Base-by-base conservation (phyloP, 2,329 filamentous ascomycete species). In the Catunica adiposa region DNA sequence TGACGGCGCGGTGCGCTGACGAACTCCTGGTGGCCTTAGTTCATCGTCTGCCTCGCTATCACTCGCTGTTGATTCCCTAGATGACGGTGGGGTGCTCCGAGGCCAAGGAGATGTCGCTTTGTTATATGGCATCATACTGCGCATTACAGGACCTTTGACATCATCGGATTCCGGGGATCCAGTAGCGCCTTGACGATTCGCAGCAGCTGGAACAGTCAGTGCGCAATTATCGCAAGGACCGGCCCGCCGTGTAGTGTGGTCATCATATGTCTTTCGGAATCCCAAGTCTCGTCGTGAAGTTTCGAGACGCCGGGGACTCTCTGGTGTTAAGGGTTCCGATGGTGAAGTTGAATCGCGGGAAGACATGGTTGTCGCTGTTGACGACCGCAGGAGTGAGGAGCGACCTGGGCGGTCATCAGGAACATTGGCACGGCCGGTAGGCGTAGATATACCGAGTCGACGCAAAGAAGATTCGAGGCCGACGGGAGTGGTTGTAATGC, bases 211-310 rank as follows among this genome's bases (percentile, higher is more conserved):
- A 6, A 84, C 67, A 0, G 80, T 84, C 62, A 84, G 73, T 57
- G 80, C 80, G 64, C 81, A 84, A 65, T 83, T 84, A 59, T 82
- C 78, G 64, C 81, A 84, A 22, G 80, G 80, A 6, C 75, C 77
- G 54, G 80, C 78, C 57, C 77, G 75, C 64, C 76, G 78, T 46
- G 77, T 81, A 25, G 80, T 79, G n/a, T 76, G 76, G 59, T 82
- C 79, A 61, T 82, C 79, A 60, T 83, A 83, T 0, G 79, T 83
- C 62, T 75, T 74, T 57, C 73, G 72, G 61, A 82, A 83, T 63
- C 74, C 77, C 23, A 78, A 78, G 58, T 82, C 78, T 57, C 74
- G 73, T 34, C 75, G 72, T 15, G 29, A 68, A 66, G 44, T 62
- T 60, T 54, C 64, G 65, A 15, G 70, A 66, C 20, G 66, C 51